Evolutionary conservation across 768 basidiomycete genomes (phyloP).

Genomic region (Chlorophyllum brunneum): DNA sequence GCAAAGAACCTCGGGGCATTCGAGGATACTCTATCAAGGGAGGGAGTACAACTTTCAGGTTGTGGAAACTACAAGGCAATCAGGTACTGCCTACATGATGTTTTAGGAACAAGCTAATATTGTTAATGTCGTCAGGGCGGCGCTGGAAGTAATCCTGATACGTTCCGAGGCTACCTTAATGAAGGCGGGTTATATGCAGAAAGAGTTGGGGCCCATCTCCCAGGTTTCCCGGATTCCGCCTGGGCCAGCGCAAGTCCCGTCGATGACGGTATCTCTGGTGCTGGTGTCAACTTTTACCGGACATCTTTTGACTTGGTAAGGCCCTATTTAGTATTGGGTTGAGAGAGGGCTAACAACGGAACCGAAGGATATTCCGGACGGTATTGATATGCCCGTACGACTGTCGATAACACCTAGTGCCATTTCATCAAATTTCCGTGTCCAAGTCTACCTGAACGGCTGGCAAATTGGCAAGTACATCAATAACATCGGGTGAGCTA

Average conservation of each 20-base stretch:
- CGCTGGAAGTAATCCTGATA: slow-evolving; percentile 43
- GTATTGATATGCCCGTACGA: slow-evolving; percentile 41
- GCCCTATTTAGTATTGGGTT: neutral
- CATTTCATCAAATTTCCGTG: slow-evolving; percentile 43
- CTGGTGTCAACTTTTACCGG: slow-evolving; percentile 71
- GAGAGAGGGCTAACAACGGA: neutral
- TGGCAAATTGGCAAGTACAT: slow-evolving; percentile 53
- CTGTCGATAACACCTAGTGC: slow-evolving; percentile 41
- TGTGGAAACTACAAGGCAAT: slow-evolving; percentile 76
- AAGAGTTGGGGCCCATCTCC: slow-evolving; percentile 72
- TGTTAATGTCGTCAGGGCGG: slow-evolving; percentile 29
- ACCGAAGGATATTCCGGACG: slow-evolving; percentile 32
- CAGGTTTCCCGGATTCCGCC: slow-evolving; percentile 63
- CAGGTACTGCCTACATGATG: slow-evolving; percentile 61
- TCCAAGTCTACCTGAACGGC: slow-evolving; percentile 48
- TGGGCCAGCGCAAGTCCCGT: slow-evolving; percentile 54
- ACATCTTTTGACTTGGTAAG: slow-evolving; percentile 54
- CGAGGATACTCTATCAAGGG: slow-evolving; percentile 68
- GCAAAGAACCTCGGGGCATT: slow-evolving; percentile 74
- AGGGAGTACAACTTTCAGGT: slow-evolving; percentile 53
- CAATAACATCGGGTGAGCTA: slow-evolving; percentile 44
- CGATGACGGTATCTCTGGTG: slow-evolving; percentile 53
- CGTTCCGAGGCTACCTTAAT: slow-evolving; percentile 53
- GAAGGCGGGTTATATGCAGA: slow-evolving; percentile 74
- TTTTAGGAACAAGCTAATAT: slow-evolving; percentile 30